phyloP scores from a whole-genome alignment of 495 filamentous ascomycete species.

The Penicillium ochrochloron region DNA sequence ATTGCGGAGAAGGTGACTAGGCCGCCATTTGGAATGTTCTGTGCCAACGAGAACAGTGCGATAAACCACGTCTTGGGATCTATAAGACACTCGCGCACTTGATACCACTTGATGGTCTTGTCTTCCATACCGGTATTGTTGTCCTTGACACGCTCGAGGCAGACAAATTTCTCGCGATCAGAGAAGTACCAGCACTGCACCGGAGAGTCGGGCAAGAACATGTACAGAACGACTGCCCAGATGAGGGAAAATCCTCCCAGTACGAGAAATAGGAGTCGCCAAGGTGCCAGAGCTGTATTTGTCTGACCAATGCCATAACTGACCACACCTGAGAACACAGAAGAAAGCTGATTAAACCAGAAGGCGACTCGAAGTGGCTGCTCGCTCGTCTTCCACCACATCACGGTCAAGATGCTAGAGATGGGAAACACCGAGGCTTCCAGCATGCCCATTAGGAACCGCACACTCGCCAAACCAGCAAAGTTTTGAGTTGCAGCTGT shows the following conservation, averaged over 20 bases:
- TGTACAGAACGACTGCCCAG: slow-evolving; percentile 42
- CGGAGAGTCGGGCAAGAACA: slow-evolving; percentile 57
- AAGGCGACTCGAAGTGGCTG: slow-evolving; percentile 51
- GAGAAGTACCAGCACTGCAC: slow-evolving; percentile 48
- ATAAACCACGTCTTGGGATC: slow-evolving; percentile 51
- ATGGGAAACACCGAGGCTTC: slow-evolving; percentile 52
- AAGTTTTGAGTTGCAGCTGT: slow-evolving; percentile 31
- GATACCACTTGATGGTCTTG: slow-evolving; percentile 54
- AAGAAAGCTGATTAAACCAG: slow-evolving; percentile 51
- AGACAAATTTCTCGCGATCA: slow-evolving; percentile 50
- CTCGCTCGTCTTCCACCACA: slow-evolving; percentile 56
- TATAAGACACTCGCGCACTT: slow-evolving; percentile 50
- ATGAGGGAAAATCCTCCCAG: slow-evolving; percentile 39
- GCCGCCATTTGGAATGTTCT: slow-evolving; percentile 41
- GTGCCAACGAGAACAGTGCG: slow-evolving; percentile 29
- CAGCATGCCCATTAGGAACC: slow-evolving; percentile 54
- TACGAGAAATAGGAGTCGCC: slow-evolving; percentile 29
- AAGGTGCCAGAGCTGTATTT: slow-evolving; percentile 14
- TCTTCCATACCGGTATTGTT: slow-evolving; percentile 61
- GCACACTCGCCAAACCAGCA: slow-evolving; percentile 20
- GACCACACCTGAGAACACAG: slow-evolving; percentile 21
- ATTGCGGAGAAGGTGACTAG: slow-evolving; percentile 42
- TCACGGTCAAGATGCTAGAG: slow-evolving; percentile 54
- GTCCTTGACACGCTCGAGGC: slow-evolving; percentile 55
- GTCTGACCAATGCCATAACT: slow-evolving; percentile 25